Conservation (phyloP, 1,284 basidiomycete genomes). For the Pterula multifida region DNA sequence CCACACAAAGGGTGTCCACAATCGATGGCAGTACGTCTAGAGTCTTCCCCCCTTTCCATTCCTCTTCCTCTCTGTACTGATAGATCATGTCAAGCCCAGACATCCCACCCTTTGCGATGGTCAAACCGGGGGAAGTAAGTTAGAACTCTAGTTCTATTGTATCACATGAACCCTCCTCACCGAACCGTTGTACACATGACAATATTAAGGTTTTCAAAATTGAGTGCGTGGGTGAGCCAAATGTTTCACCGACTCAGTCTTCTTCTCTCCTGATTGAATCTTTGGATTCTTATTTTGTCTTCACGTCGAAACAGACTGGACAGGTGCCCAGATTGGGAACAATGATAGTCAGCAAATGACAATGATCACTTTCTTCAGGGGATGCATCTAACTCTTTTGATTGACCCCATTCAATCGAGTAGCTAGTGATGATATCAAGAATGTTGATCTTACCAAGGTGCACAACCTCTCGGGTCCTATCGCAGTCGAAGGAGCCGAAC, state of each 20-base stretch:
- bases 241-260: constrained; percentile 1
- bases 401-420: not conserved
- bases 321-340: constrained; percentile 65
- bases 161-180: no score
- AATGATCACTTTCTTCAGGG: no score
- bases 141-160: no score
- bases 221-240: constrained; percentile 49
- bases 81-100: constrained; percentile 36
- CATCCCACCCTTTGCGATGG: constrained; percentile 51
- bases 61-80: not conserved
- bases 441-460: constrained; percentile 52
- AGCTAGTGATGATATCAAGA: constrained; percentile 59
- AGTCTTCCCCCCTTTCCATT: not conserved
- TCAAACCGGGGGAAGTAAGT: constrained; percentile 56
- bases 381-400: no score
- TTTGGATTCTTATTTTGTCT: no score
- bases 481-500: constrained; percentile 62
- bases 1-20: constrained; percentile 42
- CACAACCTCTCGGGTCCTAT: constrained; percentile 72
- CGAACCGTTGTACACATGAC: no score
- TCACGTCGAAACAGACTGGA: constrained; percentile 42
- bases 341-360: constrained; percentile 61
- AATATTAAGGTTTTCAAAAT: constrained; percentile 52
- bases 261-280: constrained; percentile 7
- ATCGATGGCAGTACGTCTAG: constrained; percentile 57